These are phyloP conservation scores for Penicillium sp. DNA, from an alignment of 2,329 filamentous ascomycete species.

Conservation along the genomic window DNA sequence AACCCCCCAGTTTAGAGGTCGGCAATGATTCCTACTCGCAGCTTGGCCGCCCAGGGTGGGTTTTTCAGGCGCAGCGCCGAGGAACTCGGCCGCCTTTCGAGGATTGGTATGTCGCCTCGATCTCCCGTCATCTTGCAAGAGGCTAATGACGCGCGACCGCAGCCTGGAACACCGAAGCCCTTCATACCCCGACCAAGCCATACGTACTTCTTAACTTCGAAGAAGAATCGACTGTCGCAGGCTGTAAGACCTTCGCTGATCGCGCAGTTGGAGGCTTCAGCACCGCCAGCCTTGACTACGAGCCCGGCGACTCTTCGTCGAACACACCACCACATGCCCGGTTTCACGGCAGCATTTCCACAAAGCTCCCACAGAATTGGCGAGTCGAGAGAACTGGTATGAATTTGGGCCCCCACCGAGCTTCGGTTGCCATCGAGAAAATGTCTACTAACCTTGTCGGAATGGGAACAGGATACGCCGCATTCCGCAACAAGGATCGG, in stretches of 20 bases:
- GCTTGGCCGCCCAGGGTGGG: slow-evolving; percentile 44
- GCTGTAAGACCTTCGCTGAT: slow-evolving; percentile 77
- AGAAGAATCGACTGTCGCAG: slow-evolving; percentile 33
- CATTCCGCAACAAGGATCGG: slow-evolving; percentile 79
- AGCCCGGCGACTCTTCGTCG: slow-evolving; percentile 46
- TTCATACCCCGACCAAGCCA: slow-evolving; percentile 39
- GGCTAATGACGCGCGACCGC: slow-evolving; percentile 9
- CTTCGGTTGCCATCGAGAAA: neutral
- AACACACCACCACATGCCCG: slow-evolving; percentile 63
- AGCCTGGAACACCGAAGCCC: slow-evolving; percentile 45
- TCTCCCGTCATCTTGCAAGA: slow-evolving; percentile 2
- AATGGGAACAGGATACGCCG: slow-evolving; percentile 71
- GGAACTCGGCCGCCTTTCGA: slow-evolving; percentile 57
- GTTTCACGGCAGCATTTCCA: slow-evolving; percentile 88
- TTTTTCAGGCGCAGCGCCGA: slow-evolving; percentile 59
- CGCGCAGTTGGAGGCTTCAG: slow-evolving; percentile 83
- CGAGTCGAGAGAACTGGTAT: slow-evolving; percentile 43
- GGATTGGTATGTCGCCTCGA: slow-evolving; percentile 47
- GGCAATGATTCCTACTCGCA: slow-evolving; percentile 44
- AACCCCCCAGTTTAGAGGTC: neutral
- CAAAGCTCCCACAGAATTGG: slow-evolving; percentile 68
- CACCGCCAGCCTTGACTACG: slow-evolving; percentile 66
- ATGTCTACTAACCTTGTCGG: slow-evolving; percentile 3
- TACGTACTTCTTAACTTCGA: slow-evolving; percentile 43
- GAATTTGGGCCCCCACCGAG: neutral